phyloP scores from a whole-genome alignment of 225 moss, liverwort and hornwort species.

The Pseudoscleropodium purum region DNA sequence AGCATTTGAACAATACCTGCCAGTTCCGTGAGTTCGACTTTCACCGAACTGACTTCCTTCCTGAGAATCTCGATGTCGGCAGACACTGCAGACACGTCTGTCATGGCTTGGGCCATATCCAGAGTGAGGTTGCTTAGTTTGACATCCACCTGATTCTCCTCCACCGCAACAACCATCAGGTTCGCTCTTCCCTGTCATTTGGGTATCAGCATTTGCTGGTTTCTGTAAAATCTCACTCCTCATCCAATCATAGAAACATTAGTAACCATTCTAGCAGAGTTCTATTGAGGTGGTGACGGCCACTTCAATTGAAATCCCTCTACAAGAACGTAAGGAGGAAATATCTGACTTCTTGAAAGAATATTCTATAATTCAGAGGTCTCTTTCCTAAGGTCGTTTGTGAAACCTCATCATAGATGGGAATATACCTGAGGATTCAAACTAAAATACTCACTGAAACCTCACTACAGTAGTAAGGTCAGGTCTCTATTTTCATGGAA shows the following conservation, averaged over 20 bases:
- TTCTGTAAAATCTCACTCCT: not conserved
- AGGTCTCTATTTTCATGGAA: not conserved
- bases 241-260: not conserved
- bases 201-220: not conserved
- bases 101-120: conserved; percentile 22
- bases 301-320: not conserved
- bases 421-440: not conserved
- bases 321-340: not conserved
- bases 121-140: conserved; percentile 10
- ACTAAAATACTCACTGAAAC: not conserved
- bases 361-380: not conserved
- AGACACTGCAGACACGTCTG: not conserved
- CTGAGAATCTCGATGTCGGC: not conserved
- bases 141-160: conserved; percentile 8
- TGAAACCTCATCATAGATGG: not conserved
- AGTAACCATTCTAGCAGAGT: not conserved
- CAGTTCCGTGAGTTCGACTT: not conserved
- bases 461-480: not conserved
- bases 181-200: not conserved
- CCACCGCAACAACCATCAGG: conserved; percentile 11
- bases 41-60: not conserved
- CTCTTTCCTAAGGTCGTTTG: not conserved
- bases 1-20: not conserved
- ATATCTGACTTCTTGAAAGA: not conserved
- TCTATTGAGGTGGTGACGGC: too few relatives aligned